Evolutionary conservation across 768 basidiomycete species (phyloP), one percentile per base, ranked within the genome.

Genomic region (Podaxis pistillaris): DNA sequence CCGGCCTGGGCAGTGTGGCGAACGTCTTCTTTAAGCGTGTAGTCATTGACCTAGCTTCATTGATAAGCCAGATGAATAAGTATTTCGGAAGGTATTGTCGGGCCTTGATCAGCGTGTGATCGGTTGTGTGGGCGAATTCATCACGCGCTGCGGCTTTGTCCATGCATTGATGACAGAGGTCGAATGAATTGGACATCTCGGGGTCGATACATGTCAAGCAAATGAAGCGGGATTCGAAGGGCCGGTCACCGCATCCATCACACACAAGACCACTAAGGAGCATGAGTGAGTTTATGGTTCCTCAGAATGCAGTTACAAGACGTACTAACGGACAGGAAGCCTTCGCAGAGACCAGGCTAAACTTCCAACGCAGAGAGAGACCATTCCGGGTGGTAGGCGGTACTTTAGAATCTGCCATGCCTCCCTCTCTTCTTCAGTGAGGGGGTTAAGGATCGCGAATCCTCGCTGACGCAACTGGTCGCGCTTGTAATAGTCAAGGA

Each of bases 311-410:
- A 13, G 24, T 30, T 28, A 36, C 5, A 8, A 17, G 46, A 69
- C 76, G 50, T 65, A 75, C 76, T 73, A 72, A 64, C 73, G 74
- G 68, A 72, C 73, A 17, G 73, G 72, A 9, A 75, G 64, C 56
- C 74, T 74, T 37, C 72, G 72, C 24, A 75, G 74, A 60, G 75
- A 72, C 51, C 74, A 75, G 24, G 69, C 66, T 17, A 71, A 70
- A 15, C 74, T 56, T 1, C 71, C 72, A 49, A 74, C 72, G 56
- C 74, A 76, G 52, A 75, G 74, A 12, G 72, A 65, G 36, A 75
- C 72, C 50, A 74, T 72, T 12, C 72, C 72, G 15, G 76, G 76
- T 56, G 75, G 70, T 36, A 76, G 62, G 26, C 71, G 66, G 26
- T 69, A 67, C 54, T 72, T 62, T 19, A 76, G 66, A 57, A 0